Evolutionary conservation across 164 flowering plant genomes (phyloP).

Genomic region (Aristolochia fimbriata): DNA sequence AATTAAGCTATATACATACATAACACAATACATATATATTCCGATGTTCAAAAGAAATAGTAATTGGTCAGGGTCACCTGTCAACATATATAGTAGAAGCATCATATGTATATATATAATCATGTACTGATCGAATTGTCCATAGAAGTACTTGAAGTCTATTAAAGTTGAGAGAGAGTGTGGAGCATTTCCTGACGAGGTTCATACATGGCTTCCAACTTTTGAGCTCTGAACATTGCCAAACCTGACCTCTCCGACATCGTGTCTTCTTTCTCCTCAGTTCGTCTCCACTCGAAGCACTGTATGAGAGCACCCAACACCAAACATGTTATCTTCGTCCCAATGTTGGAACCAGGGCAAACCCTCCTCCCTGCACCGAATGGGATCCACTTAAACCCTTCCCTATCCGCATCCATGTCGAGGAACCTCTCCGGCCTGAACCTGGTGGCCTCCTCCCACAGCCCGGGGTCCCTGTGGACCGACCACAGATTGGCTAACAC

Average conservation of each 20-base stretch:
- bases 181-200: slow-evolving; percentile 7
- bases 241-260: slow-evolving; percentile 12
- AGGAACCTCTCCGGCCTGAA: slow-evolving; percentile 11
- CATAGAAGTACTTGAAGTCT: too few relatives aligned
- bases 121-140: too few relatives aligned
- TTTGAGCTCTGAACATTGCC: slow-evolving; percentile 13
- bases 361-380: slow-evolving; percentile 27
- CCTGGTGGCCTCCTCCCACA: slow-evolving; percentile 13
- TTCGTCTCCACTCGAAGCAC: slow-evolving; percentile 27
- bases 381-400: slow-evolving; percentile 12
- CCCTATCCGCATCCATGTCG: slow-evolving; percentile 5
- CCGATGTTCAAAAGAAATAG: too few relatives aligned
- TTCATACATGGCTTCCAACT: slow-evolving; percentile 15
- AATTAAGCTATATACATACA: too few relatives aligned
- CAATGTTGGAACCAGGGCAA: slow-evolving; percentile 22
- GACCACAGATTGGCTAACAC: slow-evolving; percentile 15
- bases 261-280: slow-evolving; percentile 14
- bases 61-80: too few relatives aligned
- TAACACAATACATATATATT: too few relatives aligned
- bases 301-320: slow-evolving; percentile 17
- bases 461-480: slow-evolving; percentile 21
- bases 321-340: slow-evolving; percentile 9
- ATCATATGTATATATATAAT: too few relatives aligned
- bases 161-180: slow-evolving; percentile 3
- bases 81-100: too few relatives aligned